These are phyloP conservation scores for Dichotomopilus funicola DNA, from an alignment of 2,329 filamentous ascomycete species.

Conservation along the genomic window DNA sequence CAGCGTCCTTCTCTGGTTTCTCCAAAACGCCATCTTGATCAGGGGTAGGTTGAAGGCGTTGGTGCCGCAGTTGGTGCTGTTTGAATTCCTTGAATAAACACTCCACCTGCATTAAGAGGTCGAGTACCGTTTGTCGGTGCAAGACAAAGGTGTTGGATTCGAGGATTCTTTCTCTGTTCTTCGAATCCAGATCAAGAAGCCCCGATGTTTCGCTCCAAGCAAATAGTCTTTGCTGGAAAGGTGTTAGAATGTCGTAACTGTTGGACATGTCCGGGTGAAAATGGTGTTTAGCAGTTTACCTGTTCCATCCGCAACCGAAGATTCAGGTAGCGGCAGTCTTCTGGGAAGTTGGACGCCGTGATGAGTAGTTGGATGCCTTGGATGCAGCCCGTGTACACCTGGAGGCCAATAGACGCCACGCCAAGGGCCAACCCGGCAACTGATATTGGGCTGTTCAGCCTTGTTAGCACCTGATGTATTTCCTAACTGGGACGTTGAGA, in stretches of 20 bases:
- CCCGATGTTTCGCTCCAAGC: conserved; percentile 46
- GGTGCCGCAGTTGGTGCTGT: conserved; percentile 35
- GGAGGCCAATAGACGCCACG: conserved; percentile 40
- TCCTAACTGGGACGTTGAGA: no score
- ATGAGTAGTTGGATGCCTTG: conserved; percentile 44
- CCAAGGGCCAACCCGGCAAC: conserved; percentile 37
- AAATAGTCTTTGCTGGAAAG: conserved; percentile 39
- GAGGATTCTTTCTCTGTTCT: conserved; percentile 36
- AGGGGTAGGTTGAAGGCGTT: conserved; percentile 29
- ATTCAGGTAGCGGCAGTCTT: conserved; percentile 43
- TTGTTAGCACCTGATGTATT: background rate
- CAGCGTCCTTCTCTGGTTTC: conserved; percentile 39
- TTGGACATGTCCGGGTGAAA: no score
- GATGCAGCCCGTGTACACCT: conserved; percentile 42
- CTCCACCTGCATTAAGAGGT: conserved; percentile 41
- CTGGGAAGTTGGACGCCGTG: conserved; percentile 41
- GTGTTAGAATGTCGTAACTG: no score
- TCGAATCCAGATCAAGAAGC: conserved; percentile 37
- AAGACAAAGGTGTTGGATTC: conserved; percentile 43
- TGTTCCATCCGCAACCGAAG: conserved; percentile 41
- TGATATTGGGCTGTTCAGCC: conserved; percentile 39
- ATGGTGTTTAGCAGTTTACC: no score
- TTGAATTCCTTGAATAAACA: conserved; percentile 43
- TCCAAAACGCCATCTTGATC: conserved; percentile 32
- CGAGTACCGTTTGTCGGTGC: conserved; percentile 43